phyloP scores from a whole-genome alignment of 805 yeast genomes.

The Saccharomycopsis schoenii region DNA sequence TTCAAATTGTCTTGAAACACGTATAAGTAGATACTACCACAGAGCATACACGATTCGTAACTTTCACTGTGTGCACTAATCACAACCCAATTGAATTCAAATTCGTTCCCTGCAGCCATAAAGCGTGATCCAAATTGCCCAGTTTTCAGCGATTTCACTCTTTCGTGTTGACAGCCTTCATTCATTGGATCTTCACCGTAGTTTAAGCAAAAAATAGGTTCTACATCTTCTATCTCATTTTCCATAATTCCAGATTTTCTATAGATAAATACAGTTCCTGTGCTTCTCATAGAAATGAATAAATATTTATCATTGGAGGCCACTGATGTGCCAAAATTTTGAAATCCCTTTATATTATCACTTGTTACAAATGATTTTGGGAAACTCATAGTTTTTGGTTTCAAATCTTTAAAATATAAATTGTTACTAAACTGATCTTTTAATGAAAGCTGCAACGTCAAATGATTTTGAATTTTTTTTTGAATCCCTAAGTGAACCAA shows the following conservation, averaged over 20 bases:
- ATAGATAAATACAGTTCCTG: constrained; percentile 30
- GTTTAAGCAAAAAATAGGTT: background rate
- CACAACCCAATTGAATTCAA: constrained; percentile 24
- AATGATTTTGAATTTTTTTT: background rate
- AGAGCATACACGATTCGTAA: constrained; percentile 23
- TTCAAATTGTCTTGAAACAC: background rate
- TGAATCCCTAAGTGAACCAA: background rate
- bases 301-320: constrained; percentile 23
- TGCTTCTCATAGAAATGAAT: constrained; percentile 31
- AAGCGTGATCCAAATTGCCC: constrained; percentile 24
- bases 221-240: background rate
- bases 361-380: constrained; percentile 19
- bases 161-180: background rate
- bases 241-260: background rate
- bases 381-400: constrained; percentile 6
- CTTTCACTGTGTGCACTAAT: constrained; percentile 26
- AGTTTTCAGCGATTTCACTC: constrained; percentile 21
- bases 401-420: background rate
- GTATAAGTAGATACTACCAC: constrained; percentile 35
- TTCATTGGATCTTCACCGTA: background rate
- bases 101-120: constrained; percentile 19
- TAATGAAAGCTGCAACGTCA: constrained; percentile 1
- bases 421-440: constrained; percentile 7
- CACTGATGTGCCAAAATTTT: constrained; percentile 33
- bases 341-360: constrained; percentile 24